phyloP scores from a whole-genome alignment of 129 eudicot genomes.

The Calendula officinalis region DNA sequence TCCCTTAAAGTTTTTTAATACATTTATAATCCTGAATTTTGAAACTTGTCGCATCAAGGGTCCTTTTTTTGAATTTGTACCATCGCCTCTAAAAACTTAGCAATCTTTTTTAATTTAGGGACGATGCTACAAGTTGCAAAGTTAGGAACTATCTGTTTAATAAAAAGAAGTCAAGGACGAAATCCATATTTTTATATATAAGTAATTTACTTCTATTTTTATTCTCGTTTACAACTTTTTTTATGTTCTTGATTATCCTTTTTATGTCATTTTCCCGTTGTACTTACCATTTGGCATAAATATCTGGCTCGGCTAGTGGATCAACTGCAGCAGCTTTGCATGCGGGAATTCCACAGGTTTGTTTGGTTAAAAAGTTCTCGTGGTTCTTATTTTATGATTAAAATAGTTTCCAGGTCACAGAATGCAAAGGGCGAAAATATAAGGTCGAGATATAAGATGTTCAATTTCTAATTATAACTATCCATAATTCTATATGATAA shows the following conservation, averaged over 20 bases:
- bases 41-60: too few species aligned
- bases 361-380: conserved; percentile 14
- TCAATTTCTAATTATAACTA: background rate
- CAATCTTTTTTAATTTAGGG: too few species aligned
- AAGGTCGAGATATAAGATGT: background rate
- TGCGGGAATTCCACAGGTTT: conserved; percentile 91
- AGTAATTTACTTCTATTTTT: background rate
- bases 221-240: background rate
- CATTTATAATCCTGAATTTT: too few species aligned
- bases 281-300: conserved; percentile 15
- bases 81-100: too few species aligned
- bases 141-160: too few species aligned
- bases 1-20: too few species aligned
- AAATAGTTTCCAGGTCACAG: background rate
- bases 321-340: conserved; percentile 92
- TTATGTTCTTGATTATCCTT: background rate
- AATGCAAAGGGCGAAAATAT: background rate
- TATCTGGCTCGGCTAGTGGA: conserved; percentile 51
- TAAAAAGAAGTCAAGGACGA: too few species aligned
- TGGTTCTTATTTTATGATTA: background rate
- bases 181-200: too few species aligned
- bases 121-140: too few species aligned
- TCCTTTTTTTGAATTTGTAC: too few species aligned
- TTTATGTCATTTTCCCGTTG: conserved; percentile 19
- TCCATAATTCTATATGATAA: background rate